Percentiles rank a stretch among this genome's conserved stretches.
Evolutionary conservation across 805 yeast genomes (phyloP).

Genomic region (Sugiyamaella qingdaonensis): DNA sequence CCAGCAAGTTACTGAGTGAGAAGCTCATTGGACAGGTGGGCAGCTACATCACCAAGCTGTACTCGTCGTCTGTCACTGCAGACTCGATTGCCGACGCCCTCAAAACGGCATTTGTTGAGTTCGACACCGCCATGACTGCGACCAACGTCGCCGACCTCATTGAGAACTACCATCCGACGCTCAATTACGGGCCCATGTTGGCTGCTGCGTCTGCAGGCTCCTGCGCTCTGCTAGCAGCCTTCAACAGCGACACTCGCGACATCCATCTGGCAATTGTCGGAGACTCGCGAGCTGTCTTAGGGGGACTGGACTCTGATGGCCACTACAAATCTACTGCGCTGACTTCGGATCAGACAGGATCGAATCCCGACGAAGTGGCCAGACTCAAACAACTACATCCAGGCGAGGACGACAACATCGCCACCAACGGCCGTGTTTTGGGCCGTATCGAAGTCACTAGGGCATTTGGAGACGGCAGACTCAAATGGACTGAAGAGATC

Average conservation of each 20-base stretch:
- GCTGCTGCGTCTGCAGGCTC: constrained; percentile 30
- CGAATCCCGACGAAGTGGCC: constrained; percentile 76
- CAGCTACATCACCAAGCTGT: not conserved
- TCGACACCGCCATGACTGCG: constrained; percentile 65
- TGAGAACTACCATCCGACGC: not conserved
- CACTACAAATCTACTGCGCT: constrained; percentile 85
- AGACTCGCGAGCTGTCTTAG: constrained; percentile 85
- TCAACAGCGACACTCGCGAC: constrained; percentile 63
- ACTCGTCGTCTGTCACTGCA: constrained; percentile 48
- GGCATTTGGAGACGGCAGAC: constrained; percentile 94
- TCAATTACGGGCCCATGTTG: not conserved
- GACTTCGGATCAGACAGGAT: constrained; percentile 90
- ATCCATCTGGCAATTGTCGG: constrained; percentile 91
- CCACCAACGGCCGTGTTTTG: constrained; percentile 78
- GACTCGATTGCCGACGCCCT: constrained; percentile 72
- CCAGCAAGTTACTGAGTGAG: constrained; percentile 74
- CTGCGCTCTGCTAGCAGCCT: constrained; percentile 80
- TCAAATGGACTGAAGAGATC: constrained; percentile 67
- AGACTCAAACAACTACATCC: constrained; percentile 84
- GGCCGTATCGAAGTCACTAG: constrained; percentile 91
- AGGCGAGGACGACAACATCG: constrained; percentile 65
- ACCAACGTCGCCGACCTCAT: not conserved
- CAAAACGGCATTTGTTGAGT: constrained; percentile 65
- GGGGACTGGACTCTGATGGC: constrained; percentile 49
- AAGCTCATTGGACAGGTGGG: constrained; percentile 54